phyloP scores from a whole-genome alignment of 2,329 filamentous ascomycete genomes.

The Xylaria sp. region DNA sequence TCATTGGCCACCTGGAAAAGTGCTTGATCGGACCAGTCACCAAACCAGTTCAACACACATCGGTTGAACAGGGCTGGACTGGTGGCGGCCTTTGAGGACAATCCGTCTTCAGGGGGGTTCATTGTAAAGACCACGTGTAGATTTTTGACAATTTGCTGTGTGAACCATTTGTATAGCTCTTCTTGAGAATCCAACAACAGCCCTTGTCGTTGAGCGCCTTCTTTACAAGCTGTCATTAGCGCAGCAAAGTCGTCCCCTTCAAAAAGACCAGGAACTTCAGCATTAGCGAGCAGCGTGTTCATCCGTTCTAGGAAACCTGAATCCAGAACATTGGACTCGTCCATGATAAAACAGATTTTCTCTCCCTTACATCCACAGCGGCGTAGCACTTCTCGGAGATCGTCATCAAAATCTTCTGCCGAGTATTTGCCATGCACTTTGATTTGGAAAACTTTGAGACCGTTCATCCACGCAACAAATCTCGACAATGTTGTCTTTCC shows the following conservation, averaged over 20 bases:
- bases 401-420: constrained; percentile 97
- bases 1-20: constrained; percentile 97
- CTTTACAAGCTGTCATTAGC: constrained; percentile 99
- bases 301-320: constrained; percentile 99
- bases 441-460: constrained; percentile 98
- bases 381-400: constrained; percentile 91
- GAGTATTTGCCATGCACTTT: constrained; percentile 99
- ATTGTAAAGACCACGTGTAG: constrained; percentile 99
- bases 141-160: constrained; percentile 98
- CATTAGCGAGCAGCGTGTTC: constrained; percentile 98
- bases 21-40: constrained; percentile 99
- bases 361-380: constrained; percentile 97
- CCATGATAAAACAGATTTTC: constrained; percentile 99
- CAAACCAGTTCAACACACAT: constrained; percentile 99
- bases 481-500: constrained; percentile 98
- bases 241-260: constrained; percentile 98
- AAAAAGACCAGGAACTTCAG: constrained; percentile 98
- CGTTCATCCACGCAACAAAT: constrained; percentile 99
- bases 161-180: constrained; percentile 99
- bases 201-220: constrained; percentile 95
- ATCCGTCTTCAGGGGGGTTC: constrained; percentile 95
- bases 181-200: constrained; percentile 96
- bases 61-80: constrained; percentile 99
- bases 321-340: constrained; percentile 97
- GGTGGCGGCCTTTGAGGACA: constrained; percentile 95